Base-by-base conservation (phyloP, 2,329 filamentous ascomycete genomes). In the Zalaria obscura region DNA sequence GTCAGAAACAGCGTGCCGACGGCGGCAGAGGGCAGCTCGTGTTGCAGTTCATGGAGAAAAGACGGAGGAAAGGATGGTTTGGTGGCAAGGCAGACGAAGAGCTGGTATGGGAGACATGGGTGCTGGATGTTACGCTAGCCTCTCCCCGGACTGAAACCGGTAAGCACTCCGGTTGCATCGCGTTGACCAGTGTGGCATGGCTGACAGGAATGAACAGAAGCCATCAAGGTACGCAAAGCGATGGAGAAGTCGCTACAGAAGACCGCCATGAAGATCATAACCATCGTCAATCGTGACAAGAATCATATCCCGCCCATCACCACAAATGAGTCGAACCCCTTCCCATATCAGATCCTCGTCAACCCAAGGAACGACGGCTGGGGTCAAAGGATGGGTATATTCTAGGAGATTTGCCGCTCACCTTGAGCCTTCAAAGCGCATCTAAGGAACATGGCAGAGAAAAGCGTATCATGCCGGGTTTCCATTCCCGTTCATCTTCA, bases 221-320 rank as follows among this genome's bases (percentile, higher is more conserved):
- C 84, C 46, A 78, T 79, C 38, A 93, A 94, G 60, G 86, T 93
- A 51, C 82, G 88, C 53, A 79, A 80, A 55, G 84, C 87, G 39
- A 94, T 94, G 82, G 85, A 89, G 55, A 83, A 85, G 47, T 91
- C 85, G 35, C 76, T 98, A 41, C 77, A 87, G 48, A 83, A 86
- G 47, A 84, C 87, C 5, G 83, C 83, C 44, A 76, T 93, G 69
- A 93, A 94, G 64, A 89, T 95, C 53, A 76, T 95, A 51, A 80
- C 78, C 47, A 82, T 84, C 41, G 87, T 85, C 53, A 93, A 93
- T 63, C 69, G 76, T 40, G 83, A 95, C 62, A 93, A 93, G 60
- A 85, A 93, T 55, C 91, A 96, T 61, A 96, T 98, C 50, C 91
- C 91, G 1, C 91, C 89, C 39, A 96, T 96, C 53, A 95, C 87